phyloP scores from a whole-genome alignment of 2,329 filamentous ascomycete genomes.

The Bipolaris cookei region DNA sequence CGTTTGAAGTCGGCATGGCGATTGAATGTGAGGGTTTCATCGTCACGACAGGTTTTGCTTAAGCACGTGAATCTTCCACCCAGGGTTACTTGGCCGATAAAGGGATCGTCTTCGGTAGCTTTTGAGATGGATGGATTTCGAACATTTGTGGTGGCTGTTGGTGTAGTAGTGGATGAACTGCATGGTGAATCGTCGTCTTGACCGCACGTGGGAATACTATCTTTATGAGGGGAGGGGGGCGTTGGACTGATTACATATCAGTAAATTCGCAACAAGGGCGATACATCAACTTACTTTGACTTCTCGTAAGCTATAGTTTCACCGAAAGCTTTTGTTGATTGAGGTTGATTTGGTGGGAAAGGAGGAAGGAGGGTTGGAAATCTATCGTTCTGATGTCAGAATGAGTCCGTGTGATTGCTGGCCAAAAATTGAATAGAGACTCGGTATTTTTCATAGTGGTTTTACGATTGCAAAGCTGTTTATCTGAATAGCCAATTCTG shows the following conservation, averaged over 20 bases:
- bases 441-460: background rate
- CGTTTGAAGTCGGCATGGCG: constrained; percentile 43
- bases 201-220: background rate
- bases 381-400: constrained; percentile 19
- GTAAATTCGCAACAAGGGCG: too few species aligned
- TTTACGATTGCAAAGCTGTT: background rate
- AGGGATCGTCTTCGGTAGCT: constrained; percentile 1
- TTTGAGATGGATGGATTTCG: background rate
- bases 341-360: background rate
- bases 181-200: background rate
- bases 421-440: background rate
- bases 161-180: background rate
- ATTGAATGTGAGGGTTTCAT: constrained; percentile 28
- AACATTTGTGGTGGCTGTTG: background rate
- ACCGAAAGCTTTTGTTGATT: background rate
- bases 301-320: background rate
- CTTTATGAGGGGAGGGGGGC: background rate
- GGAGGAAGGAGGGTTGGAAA: background rate
- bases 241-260: background rate
- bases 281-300: background rate
- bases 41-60: constrained; percentile 18
- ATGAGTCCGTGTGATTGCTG: background rate
- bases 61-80: constrained; percentile 37
- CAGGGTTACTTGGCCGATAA: constrained; percentile 36
- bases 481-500: background rate